Evolutionary conservation across 352 stramenopile genomes (phyloP).

Genomic region (Globisporangium takayamanum): DNA sequence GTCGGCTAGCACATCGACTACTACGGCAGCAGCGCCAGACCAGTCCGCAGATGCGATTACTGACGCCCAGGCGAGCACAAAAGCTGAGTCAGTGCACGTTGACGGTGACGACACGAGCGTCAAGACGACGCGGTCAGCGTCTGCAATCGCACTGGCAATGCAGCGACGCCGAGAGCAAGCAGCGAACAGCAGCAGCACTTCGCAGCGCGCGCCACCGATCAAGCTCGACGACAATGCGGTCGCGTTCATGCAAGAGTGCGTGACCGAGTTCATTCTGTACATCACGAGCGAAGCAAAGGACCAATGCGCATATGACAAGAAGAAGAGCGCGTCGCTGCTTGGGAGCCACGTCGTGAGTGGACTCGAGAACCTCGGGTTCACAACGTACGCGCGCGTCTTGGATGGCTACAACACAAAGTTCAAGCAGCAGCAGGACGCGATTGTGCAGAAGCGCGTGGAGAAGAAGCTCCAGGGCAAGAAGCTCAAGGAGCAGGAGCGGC

Average conservation of each 20-base stretch:
- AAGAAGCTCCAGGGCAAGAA: slow-evolving; percentile 42
- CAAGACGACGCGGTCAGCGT: slow-evolving; percentile 3
- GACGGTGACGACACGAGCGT: neutral
- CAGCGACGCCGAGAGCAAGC: slow-evolving; percentile 2
- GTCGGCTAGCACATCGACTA: too few relatives aligned
- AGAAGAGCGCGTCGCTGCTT: slow-evolving; percentile 54
- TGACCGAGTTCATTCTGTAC: slow-evolving; percentile 80
- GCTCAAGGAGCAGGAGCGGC: slow-evolving; percentile 1
- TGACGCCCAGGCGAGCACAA: neutral
- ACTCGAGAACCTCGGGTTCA: slow-evolving; percentile 65
- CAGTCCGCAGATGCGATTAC: neutral
- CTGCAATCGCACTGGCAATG: neutral
- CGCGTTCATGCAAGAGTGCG: slow-evolving; percentile 79
- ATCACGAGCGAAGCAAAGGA: slow-evolving; percentile 78
- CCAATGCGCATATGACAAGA: slow-evolving; percentile 53
- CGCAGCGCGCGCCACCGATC: slow-evolving; percentile 17
- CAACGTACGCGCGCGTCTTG: slow-evolving; percentile 58
- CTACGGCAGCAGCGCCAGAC: too few relatives aligned
- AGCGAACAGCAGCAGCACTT: slow-evolving; percentile 4
- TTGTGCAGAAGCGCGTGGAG: slow-evolving; percentile 45
- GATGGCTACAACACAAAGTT: slow-evolving; percentile 63
- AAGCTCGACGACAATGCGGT: slow-evolving; percentile 77
- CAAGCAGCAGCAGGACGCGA: slow-evolving; percentile 52
- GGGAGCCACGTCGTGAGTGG: slow-evolving; percentile 53
- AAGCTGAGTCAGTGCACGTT: neutral